phyloP scores from a whole-genome alignment of 2,329 filamentous ascomycete genomes.

The Colletotrichum sp. region DNA sequence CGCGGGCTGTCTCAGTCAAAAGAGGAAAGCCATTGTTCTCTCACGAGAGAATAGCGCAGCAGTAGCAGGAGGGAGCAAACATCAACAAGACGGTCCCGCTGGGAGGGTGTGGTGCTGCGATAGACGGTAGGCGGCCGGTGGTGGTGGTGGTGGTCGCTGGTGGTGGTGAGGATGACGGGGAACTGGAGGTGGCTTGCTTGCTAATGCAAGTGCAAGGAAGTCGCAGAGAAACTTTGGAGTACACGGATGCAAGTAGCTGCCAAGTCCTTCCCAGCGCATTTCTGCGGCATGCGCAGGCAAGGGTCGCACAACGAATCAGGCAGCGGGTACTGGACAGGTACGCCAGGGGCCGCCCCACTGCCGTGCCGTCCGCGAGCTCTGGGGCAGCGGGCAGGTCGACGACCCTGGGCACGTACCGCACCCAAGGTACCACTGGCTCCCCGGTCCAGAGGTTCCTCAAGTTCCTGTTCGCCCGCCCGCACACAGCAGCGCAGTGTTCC shows the following conservation, averaged over 20 bases:
- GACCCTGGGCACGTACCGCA: not conserved
- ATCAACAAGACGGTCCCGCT: not conserved
- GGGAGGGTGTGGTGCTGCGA: not conserved
- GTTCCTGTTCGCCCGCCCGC: not conserved
- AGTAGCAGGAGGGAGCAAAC: not conserved
- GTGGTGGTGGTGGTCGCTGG: not conserved
- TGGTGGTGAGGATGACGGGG: not conserved
- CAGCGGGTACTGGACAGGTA: not conserved
- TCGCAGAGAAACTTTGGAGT: not conserved
- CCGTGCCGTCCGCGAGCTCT: not conserved
- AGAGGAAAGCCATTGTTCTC: not conserved
- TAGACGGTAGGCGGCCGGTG: not conserved
- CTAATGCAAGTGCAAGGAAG: conserved; percentile 16
- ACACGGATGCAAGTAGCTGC: not conserved
- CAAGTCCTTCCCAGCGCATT: not conserved
- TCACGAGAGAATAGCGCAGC: not conserved
- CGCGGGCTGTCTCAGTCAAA: not conserved
- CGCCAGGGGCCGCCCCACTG: not conserved
- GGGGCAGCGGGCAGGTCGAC: not conserved
- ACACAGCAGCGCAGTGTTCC: not conserved
- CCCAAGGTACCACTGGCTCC: not conserved
- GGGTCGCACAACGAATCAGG: not conserved
- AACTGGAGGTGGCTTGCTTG: conserved; percentile 4
- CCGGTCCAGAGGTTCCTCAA: not conserved
- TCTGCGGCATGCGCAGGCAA: not conserved